Conservation (phyloP, 2,329 filamentous ascomycete genomes). For the Exserohilum rostratum region DNA sequence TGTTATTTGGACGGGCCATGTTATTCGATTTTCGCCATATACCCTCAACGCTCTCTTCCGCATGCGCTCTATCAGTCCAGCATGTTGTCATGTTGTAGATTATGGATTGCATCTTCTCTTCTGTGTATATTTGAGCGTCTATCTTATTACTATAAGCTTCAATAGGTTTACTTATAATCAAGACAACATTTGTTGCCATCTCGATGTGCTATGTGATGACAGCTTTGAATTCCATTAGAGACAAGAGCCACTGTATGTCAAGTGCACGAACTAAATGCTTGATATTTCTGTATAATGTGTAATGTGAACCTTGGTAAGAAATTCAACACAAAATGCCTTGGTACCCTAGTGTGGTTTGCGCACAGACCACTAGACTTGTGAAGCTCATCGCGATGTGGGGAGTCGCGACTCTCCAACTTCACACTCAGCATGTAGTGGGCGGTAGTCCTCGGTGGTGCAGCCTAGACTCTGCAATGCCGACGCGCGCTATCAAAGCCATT, state of each 20-base stretch:
- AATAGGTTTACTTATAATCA: constrained; percentile 7
- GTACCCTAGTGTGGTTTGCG: neutral
- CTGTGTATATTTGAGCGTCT: constrained; percentile 19
- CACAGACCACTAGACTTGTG: constrained; percentile 13
- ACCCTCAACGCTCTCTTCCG: constrained; percentile 37
- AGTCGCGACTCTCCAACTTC: constrained; percentile 5
- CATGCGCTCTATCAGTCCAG: constrained; percentile 11
- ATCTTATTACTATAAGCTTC: constrained; percentile 4
- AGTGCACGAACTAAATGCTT: no score
- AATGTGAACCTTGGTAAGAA: neutral
- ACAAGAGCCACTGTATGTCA: no score
- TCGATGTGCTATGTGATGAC: no score
- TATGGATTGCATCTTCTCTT: constrained; percentile 17
- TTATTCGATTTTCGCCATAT: constrained; percentile 32
- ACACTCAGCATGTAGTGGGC: constrained; percentile 27
- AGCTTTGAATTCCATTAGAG: no score
- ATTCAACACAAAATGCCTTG: neutral
- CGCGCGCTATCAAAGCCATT: constrained; percentile 63
- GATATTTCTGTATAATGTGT: no score
- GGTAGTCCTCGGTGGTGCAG: neutral
- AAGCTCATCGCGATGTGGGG: constrained; percentile 8
- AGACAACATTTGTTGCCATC: neutral
- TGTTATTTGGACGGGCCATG: constrained; percentile 15
- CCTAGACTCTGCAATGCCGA: constrained; percentile 36
- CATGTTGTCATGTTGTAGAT: constrained; percentile 13